Percentiles rank a stretch among this genome's conserved stretches.
These are phyloP conservation scores for Eimeria maxima DNA, from an alignment of 169 alveolate species.

Conservation along the genomic window DNA sequence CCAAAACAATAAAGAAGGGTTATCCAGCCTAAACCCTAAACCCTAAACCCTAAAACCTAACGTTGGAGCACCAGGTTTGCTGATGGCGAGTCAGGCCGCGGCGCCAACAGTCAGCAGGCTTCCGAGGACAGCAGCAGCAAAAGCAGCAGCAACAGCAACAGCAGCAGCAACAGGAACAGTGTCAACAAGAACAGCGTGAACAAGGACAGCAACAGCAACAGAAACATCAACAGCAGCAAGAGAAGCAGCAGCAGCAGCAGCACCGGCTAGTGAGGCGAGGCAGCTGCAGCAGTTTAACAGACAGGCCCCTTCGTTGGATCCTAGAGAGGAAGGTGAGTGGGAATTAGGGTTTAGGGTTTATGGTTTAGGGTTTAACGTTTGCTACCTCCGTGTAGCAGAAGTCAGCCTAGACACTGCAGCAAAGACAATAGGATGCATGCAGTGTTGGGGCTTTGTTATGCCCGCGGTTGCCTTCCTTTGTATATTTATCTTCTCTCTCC, in stretches of 20 bases:
- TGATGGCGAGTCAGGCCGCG: background rate
- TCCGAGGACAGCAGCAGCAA: constrained; percentile 8
- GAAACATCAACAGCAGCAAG: background rate
- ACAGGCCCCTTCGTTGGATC: constrained; percentile 33
- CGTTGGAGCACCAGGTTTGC: background rate
- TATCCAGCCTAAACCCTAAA: background rate
- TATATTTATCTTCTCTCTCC: too few species aligned
- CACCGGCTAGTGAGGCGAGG: background rate
- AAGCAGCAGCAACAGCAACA: background rate
- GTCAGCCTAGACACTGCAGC: background rate
- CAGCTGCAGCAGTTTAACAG: constrained; percentile 28
- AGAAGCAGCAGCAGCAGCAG: background rate
- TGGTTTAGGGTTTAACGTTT: background rate
- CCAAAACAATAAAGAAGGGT: background rate
- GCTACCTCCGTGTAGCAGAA: background rate
- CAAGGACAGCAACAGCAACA: background rate
- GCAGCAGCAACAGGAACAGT: background rate
- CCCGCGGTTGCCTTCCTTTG: too few species aligned
- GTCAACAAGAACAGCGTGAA: background rate
- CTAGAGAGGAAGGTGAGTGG: constrained; percentile 11
- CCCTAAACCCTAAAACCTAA: background rate
- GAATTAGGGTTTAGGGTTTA: background rate
- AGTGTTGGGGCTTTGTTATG: too few species aligned
- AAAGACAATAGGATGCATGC: background rate
- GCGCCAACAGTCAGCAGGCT: background rate